Conservation (phyloP, 352 stramenopile species). For the Globisporangium iwayamae region DNA sequence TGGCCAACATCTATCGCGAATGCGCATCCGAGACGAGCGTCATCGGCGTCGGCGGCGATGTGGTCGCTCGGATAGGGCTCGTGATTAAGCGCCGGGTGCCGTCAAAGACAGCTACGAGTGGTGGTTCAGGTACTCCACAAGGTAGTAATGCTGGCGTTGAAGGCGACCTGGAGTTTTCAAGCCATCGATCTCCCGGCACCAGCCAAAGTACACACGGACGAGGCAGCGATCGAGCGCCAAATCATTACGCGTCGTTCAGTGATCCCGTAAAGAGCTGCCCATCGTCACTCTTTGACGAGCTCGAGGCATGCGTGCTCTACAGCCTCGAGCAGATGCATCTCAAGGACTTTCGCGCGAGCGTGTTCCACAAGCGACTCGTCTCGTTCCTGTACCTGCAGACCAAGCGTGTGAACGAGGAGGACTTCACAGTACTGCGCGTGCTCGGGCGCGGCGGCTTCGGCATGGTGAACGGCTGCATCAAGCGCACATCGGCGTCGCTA, state of each 20-base stretch:
- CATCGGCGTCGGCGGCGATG: slow-evolving; percentile 56
- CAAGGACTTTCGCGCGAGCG: slow-evolving; percentile 74
- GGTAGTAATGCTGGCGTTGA: background rate
- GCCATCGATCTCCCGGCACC: background rate
- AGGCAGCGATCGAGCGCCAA: slow-evolving; percentile 14
- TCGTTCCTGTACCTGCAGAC: slow-evolving; percentile 92
- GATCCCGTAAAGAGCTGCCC: slow-evolving; percentile 14
- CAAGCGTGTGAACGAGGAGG: slow-evolving; percentile 88
- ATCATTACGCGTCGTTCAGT: background rate
- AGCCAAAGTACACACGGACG: slow-evolving; percentile 9
- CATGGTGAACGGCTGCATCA: slow-evolving; percentile 96
- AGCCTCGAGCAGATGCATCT: slow-evolving; percentile 62
- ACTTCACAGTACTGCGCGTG: slow-evolving; percentile 95
- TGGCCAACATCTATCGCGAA: slow-evolving; percentile 34
- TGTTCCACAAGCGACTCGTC: slow-evolving; percentile 78
- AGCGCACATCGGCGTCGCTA: slow-evolving; percentile 82
- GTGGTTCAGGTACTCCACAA: background rate
- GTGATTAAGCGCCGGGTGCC: slow-evolving; percentile 43
- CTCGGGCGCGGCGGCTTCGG: slow-evolving; percentile 96
- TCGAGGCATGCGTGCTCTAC: slow-evolving; percentile 70
- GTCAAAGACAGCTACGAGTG: background rate
- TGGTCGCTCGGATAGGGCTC: slow-evolving; percentile 42
- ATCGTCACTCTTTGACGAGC: slow-evolving; percentile 61
- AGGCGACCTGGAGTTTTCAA: background rate
- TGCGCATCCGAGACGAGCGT: slow-evolving; percentile 34